These are phyloP conservation scores for Dissoconium aciculare DNA, from an alignment of 2,329 filamentous ascomycete genomes.

Conservation along the genomic window DNA sequence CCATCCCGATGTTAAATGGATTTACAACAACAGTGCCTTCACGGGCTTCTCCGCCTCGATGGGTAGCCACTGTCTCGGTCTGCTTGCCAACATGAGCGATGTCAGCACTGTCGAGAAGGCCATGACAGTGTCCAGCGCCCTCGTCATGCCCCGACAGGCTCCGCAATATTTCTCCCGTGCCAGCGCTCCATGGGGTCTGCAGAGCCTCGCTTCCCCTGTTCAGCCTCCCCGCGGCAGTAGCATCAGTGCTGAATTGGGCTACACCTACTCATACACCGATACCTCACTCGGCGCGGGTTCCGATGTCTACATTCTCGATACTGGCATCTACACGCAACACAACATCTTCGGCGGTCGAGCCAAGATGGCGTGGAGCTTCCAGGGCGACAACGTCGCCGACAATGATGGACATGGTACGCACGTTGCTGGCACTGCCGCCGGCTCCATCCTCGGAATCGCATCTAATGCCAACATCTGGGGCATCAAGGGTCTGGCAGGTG, in stretches of 20 bases:
- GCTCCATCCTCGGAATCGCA: slow-evolving; percentile 32
- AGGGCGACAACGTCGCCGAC: slow-evolving; percentile 21
- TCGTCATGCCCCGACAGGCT: slow-evolving; percentile 11
- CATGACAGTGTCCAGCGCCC: slow-evolving; percentile 13
- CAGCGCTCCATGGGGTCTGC: slow-evolving; percentile 33
- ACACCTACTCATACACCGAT: slow-evolving; percentile 29
- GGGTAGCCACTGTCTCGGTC: slow-evolving; percentile 26
- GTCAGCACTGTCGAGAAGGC: slow-evolving; percentile 30
- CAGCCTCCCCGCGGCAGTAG: slow-evolving; percentile 9
- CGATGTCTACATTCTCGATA: slow-evolving; percentile 38
- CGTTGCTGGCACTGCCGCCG: slow-evolving; percentile 32
- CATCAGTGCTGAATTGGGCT: slow-evolving; percentile 24
- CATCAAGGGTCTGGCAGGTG: slow-evolving; percentile 36
- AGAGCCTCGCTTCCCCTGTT: slow-evolving; percentile 28
- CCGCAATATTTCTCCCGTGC: slow-evolving; percentile 10
- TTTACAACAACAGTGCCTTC: slow-evolving; percentile 29
- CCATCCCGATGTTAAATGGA: slow-evolving; percentile 26
- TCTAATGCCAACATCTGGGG: slow-evolving; percentile 34
- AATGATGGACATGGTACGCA: slow-evolving; percentile 36
- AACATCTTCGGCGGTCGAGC: slow-evolving; percentile 32
- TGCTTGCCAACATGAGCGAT: slow-evolving; percentile 27
- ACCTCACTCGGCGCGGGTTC: slow-evolving; percentile 26
- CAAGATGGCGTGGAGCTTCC: slow-evolving; percentile 27
- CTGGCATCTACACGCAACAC: slow-evolving; percentile 33
- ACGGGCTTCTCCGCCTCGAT: slow-evolving; percentile 28